Conservation (phyloP, 805 yeast species). For the Schwanniomyces occidentalis region DNA sequence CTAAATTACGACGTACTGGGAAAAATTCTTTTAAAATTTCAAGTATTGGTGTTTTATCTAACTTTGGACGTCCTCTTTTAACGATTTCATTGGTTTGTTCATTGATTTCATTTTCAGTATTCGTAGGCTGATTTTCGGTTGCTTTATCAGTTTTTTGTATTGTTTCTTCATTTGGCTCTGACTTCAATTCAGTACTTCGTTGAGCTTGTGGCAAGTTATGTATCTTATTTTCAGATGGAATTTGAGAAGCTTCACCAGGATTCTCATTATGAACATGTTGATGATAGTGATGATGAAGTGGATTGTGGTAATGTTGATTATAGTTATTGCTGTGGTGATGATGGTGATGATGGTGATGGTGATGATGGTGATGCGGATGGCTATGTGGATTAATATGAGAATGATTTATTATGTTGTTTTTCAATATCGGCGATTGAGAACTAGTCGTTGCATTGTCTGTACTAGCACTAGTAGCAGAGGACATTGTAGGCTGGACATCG, state of each 20-base stretch:
- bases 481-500: not conserved
- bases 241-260: too few relatives aligned
- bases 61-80: not conserved
- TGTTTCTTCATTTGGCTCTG: conserved; percentile 1
- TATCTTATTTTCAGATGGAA: too few relatives aligned
- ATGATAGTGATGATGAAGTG: not conserved
- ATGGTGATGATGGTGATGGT: conserved; percentile 18
- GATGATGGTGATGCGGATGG: conserved; percentile 15
- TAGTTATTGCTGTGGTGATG: conserved; percentile 2
- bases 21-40: conserved; percentile 25
- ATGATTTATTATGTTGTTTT: conserved; percentile 8
- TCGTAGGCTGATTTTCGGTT: not conserved
- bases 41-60: conserved; percentile 17
- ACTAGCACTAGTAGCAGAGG: not conserved
- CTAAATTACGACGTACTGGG: conserved; percentile 43
- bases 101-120: not conserved
- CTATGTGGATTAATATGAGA: conserved; percentile 7
- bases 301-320: not conserved
- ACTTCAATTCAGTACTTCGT: too few relatives aligned
- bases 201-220: too few relatives aligned
- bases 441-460: too few relatives aligned
- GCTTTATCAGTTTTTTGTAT: not conserved
- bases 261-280: too few relatives aligned
- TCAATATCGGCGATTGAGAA: conserved; percentile 1
- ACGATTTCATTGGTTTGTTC: too few relatives aligned